A percentile compares a stretch with the other conserved stretches of the same genome.
Conservation (phyloP, 805 yeast genomes). For the Candida mattraensis region DNA sequence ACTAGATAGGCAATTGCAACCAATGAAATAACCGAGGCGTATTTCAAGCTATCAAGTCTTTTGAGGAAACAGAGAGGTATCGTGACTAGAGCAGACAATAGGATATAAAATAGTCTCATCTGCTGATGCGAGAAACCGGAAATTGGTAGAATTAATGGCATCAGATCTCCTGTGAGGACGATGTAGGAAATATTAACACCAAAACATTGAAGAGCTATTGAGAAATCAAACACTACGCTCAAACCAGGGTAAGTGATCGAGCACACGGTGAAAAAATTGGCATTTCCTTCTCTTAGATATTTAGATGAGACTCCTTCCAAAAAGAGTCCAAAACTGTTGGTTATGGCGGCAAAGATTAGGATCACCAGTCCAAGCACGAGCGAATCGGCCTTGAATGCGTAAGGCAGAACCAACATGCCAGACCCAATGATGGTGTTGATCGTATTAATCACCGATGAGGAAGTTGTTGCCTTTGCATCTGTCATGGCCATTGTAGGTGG, state of each 20-base stretch:
- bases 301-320: slow-evolving; percentile 60
- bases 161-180: slow-evolving; percentile 73
- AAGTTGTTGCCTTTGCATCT: slow-evolving; percentile 47
- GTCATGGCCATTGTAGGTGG: background rate
- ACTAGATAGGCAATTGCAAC: slow-evolving; percentile 64
- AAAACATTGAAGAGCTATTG: slow-evolving; percentile 75
- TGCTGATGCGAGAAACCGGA: slow-evolving; percentile 33
- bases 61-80: slow-evolving; percentile 64
- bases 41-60: slow-evolving; percentile 65
- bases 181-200: slow-evolving; percentile 74
- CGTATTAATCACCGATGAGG: slow-evolving; percentile 64
- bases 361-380: slow-evolving; percentile 55
- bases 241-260: slow-evolving; percentile 70
- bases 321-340: slow-evolving; percentile 68
- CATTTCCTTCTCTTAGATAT: slow-evolving; percentile 55
- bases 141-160: slow-evolving; percentile 54
- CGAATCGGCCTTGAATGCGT: slow-evolving; percentile 69
- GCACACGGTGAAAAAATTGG: slow-evolving; percentile 73
- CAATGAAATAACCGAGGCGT: slow-evolving; percentile 70
- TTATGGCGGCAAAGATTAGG: slow-evolving; percentile 58
- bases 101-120: slow-evolving; percentile 52
- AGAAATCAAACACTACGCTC: slow-evolving; percentile 68
- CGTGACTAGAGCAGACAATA: slow-evolving; percentile 50
- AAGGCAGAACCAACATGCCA: slow-evolving; percentile 75
- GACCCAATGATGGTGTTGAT: slow-evolving; percentile 81